phyloP scores from a whole-genome alignment of 2,329 filamentous ascomycete species.

The Leptographium radiaticola region DNA sequence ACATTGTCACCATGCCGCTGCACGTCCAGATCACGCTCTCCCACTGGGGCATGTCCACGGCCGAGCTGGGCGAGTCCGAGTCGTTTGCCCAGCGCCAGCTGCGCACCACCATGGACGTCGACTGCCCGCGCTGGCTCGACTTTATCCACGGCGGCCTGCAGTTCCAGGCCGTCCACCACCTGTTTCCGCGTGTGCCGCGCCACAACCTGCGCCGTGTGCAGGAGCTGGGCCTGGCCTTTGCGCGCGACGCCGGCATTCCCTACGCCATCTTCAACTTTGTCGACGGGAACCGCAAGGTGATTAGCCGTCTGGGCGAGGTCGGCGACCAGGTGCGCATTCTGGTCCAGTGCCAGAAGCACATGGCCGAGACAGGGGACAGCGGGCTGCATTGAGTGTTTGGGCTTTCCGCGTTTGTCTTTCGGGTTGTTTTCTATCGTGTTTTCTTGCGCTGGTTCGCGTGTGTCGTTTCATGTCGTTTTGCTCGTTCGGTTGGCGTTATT shows the following conservation, averaged over 20 bases:
- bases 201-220: conserved; percentile 54
- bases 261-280: conserved; percentile 50
- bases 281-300: conserved; percentile 45
- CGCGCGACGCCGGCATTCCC: conserved; percentile 47
- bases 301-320: conserved; percentile 39
- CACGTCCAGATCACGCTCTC: conserved; percentile 61
- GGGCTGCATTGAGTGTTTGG: conserved; percentile 22
- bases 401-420: too few relatives aligned
- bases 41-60: conserved; percentile 60
- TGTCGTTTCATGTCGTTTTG: too few relatives aligned
- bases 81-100: conserved; percentile 58
- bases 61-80: conserved; percentile 49
- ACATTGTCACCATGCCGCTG: conserved; percentile 53
- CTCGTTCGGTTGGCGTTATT: too few relatives aligned
- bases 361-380: conserved; percentile 33
- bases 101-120: conserved; percentile 61
- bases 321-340: conserved; percentile 47
- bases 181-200: conserved; percentile 54
- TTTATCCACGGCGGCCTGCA: conserved; percentile 61
- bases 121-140: conserved; percentile 59
- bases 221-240: conserved; percentile 47
- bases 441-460: too few relatives aligned
- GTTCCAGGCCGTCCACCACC: conserved; percentile 59
- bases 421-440: too few relatives aligned
- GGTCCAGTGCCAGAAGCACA: conserved; percentile 40